A percentile compares a stretch with the other conserved stretches of the same genome.
Evolutionary conservation across 2,329 filamentous ascomycete genomes (phyloP).

Genomic region (Fusarium chaquense): DNA sequence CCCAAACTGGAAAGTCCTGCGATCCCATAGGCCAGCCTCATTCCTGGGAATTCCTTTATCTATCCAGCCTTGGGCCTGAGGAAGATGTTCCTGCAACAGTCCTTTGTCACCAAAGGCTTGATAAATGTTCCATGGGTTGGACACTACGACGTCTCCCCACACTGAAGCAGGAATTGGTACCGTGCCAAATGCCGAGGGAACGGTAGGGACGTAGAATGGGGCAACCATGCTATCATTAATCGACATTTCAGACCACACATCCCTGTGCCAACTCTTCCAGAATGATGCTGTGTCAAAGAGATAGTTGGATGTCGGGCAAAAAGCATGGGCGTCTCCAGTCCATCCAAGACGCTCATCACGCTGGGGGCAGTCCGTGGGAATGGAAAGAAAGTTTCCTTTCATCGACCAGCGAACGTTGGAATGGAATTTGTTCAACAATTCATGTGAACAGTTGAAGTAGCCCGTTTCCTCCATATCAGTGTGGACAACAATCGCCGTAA

Average conservation of each 20-base stretch:
- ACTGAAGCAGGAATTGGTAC: not conserved
- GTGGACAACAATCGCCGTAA: constrained; percentile 56
- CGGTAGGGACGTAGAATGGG: not conserved
- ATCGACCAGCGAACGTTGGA: constrained; percentile 66
- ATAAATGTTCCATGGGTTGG: not conserved
- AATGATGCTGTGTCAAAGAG: constrained; percentile 66
- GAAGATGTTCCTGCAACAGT: constrained; percentile 6
- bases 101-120: not conserved
- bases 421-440: constrained; percentile 65
- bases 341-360: constrained; percentile 66
- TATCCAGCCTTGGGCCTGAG: constrained; percentile 16
- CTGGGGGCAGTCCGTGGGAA: constrained; percentile 63
- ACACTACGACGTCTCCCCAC: not conserved
- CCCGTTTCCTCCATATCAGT: constrained; percentile 65
- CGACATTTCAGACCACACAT: not conserved
- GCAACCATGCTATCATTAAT: not conserved
- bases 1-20: constrained; percentile 51
- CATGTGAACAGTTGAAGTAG: constrained; percentile 64
- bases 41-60: not conserved
- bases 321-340: constrained; percentile 63
- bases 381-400: constrained; percentile 67
- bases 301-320: constrained; percentile 63
- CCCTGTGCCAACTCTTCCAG: constrained; percentile 42
- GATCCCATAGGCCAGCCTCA: constrained; percentile 2
- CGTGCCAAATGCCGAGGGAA: not conserved